Percentiles rank a stretch among this genome's conserved stretches.
Conservation (phyloP, 371 early-diverging fungal genomes). For the Mucor irregularis region DNA sequence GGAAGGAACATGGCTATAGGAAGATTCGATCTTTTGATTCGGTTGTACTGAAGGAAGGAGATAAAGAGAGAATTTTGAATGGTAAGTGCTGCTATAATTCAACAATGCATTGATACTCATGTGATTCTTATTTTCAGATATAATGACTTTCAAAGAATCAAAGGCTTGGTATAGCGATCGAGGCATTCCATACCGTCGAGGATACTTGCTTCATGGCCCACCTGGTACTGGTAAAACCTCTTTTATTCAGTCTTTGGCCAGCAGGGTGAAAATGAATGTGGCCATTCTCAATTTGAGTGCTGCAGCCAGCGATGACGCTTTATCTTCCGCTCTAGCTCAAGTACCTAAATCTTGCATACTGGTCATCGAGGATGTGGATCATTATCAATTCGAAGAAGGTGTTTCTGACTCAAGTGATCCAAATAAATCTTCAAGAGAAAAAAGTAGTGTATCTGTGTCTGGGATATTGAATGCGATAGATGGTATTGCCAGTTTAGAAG, state of each 20-base stretch:
- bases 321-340: slow-evolving; percentile 80
- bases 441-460: slow-evolving; percentile 14
- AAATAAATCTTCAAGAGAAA: not conserved
- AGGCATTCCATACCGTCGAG: slow-evolving; percentile 92
- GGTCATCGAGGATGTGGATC: slow-evolving; percentile 96
- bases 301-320: slow-evolving; percentile 81
- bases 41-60: slow-evolving; percentile 30
- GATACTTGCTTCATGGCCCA: slow-evolving; percentile 63
- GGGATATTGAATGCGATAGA: slow-evolving; percentile 79
- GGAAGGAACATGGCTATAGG: slow-evolving; percentile 21
- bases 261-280: slow-evolving; percentile 88
- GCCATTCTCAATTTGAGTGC: slow-evolving; percentile 87
- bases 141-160: slow-evolving; percentile 23
- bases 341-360: slow-evolving; percentile 86
- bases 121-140: slow-evolving; percentile 11
- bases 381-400: slow-evolving; percentile 24
- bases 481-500: slow-evolving; percentile 70
- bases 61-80: slow-evolving; percentile 32
- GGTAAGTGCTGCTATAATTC: slow-evolving; percentile 9
- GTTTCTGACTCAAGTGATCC: slow-evolving; percentile 26
- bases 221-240: slow-evolving; percentile 72
- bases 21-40: slow-evolving; percentile 32
- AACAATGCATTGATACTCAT: not conserved
- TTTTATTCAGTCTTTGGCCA: slow-evolving; percentile 71
- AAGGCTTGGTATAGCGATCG: slow-evolving; percentile 83